These are phyloP conservation scores for Botrytis fragariae DNA, from an alignment of 2,329 filamentous ascomycete genomes.

Conservation along the genomic window DNA sequence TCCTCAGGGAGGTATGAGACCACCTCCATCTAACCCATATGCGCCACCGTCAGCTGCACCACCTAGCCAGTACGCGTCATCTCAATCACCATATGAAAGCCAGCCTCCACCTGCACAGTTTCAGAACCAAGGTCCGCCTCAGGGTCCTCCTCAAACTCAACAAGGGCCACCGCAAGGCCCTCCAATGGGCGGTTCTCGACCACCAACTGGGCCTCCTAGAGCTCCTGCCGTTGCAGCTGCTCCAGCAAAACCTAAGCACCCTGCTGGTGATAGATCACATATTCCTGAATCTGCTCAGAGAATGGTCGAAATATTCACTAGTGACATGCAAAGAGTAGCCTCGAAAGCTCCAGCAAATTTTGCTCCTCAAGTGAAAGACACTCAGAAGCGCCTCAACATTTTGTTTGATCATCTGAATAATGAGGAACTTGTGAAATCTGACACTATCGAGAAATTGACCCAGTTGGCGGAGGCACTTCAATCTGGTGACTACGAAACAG, in stretches of 20 bases:
- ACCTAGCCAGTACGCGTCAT: constrained; percentile 60
- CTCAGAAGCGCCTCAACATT: constrained; percentile 86
- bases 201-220: constrained; percentile 41
- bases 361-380: constrained; percentile 85
- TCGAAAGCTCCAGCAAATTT: constrained; percentile 82
- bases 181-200: constrained; percentile 44
- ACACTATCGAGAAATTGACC: constrained; percentile 67
- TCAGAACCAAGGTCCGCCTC: constrained; percentile 43
- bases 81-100: constrained; percentile 53
- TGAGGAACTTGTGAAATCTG: constrained; percentile 78
- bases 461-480: constrained; percentile 66
- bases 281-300: constrained; percentile 75
- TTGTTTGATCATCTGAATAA: constrained; percentile 99
- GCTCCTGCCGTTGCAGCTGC: constrained; percentile 35
- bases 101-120: constrained; percentile 42
- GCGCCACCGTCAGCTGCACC: constrained; percentile 43
- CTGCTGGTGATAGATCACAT: constrained; percentile 84
- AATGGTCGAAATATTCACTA: constrained; percentile 75
- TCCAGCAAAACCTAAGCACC: constrained; percentile 64
- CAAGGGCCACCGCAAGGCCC: constrained; percentile 41
- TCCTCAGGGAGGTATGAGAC: constrained; percentile 43
- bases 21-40: constrained; percentile 50
- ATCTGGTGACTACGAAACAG: constrained; percentile 65
- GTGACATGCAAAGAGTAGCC: constrained; percentile 87
- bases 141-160: constrained; percentile 44